Conservation (phyloP, 73 alveolate species). For the Strombidium stylifer region DNA sequence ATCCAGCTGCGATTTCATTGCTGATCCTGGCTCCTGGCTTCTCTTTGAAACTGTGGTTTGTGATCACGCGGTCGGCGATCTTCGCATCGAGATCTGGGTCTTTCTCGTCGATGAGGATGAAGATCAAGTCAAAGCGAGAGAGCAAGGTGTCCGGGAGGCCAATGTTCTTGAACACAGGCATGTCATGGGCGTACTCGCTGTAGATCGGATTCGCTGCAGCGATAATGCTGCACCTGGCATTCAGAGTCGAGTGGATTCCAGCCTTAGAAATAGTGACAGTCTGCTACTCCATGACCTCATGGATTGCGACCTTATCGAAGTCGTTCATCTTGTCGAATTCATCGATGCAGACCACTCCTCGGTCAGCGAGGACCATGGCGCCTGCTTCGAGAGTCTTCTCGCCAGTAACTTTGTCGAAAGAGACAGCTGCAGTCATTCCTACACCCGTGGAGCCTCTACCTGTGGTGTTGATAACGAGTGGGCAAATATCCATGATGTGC, state of each 20-base stretch:
- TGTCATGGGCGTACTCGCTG: constrained; percentile 92
- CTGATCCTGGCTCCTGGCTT: constrained; percentile 57
- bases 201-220: constrained; percentile 99
- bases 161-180: constrained; percentile 94
- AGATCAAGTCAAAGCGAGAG: constrained; percentile 97
- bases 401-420: constrained; percentile 93
- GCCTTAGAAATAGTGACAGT: constrained; percentile 99
- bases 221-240: constrained; percentile 99
- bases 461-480: constrained; percentile 95
- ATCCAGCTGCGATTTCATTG: constrained; percentile 34
- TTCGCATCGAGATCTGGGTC: constrained; percentile 84
- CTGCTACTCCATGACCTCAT: constrained; percentile 99
- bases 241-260: constrained; percentile 98
- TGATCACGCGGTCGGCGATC: constrained; percentile 93
- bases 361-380: constrained; percentile 99
- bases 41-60: constrained; percentile 89
- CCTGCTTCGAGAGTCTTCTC: constrained; percentile 99
- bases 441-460: constrained; percentile 99
- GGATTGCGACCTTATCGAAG: constrained; percentile 99
- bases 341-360: constrained; percentile 99
- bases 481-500: constrained; percentile 88
- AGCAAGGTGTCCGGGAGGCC: constrained; percentile 99
- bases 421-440: constrained; percentile 99
- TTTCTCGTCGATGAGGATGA: constrained; percentile 93
- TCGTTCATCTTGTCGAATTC: constrained; percentile 99